phyloP scores from a whole-genome alignment of 148 eudicot genomes.

The Chenopodium suecicum region DNA sequence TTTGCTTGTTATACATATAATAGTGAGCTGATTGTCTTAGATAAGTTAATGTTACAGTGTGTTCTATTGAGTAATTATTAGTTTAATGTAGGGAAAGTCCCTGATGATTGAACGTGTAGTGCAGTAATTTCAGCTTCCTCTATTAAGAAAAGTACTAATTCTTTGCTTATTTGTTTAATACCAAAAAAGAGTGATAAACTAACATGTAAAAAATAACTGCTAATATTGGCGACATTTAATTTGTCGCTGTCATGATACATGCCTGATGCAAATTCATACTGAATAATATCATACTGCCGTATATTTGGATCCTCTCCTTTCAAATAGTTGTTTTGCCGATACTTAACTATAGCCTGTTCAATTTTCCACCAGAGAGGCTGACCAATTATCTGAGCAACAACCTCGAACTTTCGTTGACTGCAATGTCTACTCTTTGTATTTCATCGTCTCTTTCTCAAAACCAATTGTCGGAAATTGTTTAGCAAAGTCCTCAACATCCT shows the following conservation, averaged over 20 bases:
- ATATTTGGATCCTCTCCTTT: neutral
- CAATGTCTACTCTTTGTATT: constrained; percentile 62
- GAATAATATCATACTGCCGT: neutral
- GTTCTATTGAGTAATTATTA: neutral
- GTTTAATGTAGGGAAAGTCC: neutral
- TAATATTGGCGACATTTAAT: neutral
- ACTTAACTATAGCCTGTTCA: neutral
- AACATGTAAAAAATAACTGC: neutral
- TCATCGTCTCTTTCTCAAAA: constrained; percentile 94
- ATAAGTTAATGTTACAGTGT: neutral
- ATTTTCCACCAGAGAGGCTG: neutral
- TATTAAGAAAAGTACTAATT: neutral
- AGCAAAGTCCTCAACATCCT: constrained; percentile 85
- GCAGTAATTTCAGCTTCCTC: neutral
- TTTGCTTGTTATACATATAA: constrained; percentile 1
- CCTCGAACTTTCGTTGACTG: neutral
- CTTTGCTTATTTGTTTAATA: neutral
- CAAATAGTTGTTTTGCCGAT: neutral
- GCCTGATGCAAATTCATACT: neutral
- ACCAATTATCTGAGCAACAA: neutral
- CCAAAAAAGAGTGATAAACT: neutral
- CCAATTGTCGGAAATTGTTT: constrained; percentile 98
- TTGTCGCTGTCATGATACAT: neutral
- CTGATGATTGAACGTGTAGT: too few species aligned
- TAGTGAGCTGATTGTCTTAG: neutral